Evolutionary conservation across 2,329 filamentous ascomycete species (phyloP).

Genomic region (Davidsoniella australis): DNA sequence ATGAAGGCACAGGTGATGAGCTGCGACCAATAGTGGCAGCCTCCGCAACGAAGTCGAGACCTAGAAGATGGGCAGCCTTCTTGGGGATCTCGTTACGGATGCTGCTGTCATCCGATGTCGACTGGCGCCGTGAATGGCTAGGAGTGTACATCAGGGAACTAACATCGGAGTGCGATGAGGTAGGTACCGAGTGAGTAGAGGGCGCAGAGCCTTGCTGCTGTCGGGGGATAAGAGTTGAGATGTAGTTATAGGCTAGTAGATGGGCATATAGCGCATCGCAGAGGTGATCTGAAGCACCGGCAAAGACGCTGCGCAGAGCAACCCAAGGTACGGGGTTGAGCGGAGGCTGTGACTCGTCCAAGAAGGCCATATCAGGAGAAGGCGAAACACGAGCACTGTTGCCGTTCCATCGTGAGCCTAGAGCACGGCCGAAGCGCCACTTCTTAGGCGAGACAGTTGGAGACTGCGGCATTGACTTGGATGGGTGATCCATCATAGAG

Average conservation of each 20-base stretch:
- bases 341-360: background rate
- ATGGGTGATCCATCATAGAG: background rate
- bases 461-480: background rate
- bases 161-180: conserved; percentile 13
- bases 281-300: conserved; percentile 33
- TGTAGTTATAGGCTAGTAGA: conserved; percentile 41
- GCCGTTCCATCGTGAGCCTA: conserved; percentile 2
- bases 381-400: background rate
- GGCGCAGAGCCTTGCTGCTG: conserved; percentile 7
- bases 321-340: conserved; percentile 21
- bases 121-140: too few species aligned
- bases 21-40: conserved; percentile 13
- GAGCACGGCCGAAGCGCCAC: conserved; percentile 10
- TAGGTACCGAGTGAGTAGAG: background rate
- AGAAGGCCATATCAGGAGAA: background rate
- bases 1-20: conserved; percentile 14
- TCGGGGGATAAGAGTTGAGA: conserved; percentile 21
- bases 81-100: conserved; percentile 25
- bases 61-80: conserved; percentile 35
- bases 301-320: conserved; percentile 34
- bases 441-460: conserved; percentile 1
- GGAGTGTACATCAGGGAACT: conserved; percentile 14
- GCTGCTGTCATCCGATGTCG: too few species aligned
- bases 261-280: conserved; percentile 44
- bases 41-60: conserved; percentile 21